Evolutionary conservation across 2,329 filamentous ascomycete genomes (phyloP), one percentile per base, ranked within the genome.

Genomic region (Fonsecaea pugnacius): DNA sequence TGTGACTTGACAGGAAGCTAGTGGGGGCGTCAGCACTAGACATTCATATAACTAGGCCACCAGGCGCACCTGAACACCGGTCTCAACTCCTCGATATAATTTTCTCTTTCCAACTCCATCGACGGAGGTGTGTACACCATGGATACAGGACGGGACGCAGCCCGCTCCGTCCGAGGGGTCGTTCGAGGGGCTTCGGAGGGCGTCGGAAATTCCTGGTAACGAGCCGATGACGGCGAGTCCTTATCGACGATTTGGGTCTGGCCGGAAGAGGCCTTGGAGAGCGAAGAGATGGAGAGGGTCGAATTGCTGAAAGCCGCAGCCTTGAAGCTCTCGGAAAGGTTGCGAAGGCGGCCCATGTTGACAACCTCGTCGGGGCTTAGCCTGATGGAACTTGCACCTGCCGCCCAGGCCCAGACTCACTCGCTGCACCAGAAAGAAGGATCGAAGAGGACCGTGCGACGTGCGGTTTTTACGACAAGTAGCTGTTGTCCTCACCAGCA

Each of bases 31-130:
- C 57, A 59, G 57, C 43, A 60, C 58, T 46, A 53, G 58, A 16
- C 14, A 24, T 24, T 27, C 27, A 62, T 63, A 51, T 43, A 50
- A 58, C 21, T 7, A 30, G 38, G 32, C 18, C 30, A n/a, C 33
- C 54, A 43, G 24, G 33, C 65, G 18, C 60, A 69, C 66, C 87
- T 91, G 78, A 98, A 98, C 73, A 98, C 93, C 69, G 93, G 94
- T 79, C 92, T 90, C 67, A 99, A 84, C 82, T 99, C 95, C 40
- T 95, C 92, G 67, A 95, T 64, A 24, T 71, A 87, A 33, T 91
- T 96, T 75, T 97, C 92, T 70, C 89, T 85, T 73, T 86, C 87
- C 69, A 95, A 84, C 73, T 96, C 91, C 89, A 96, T 92, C 76
- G 92, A 79, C 74, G 90, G 90, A 74, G 92, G 91, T 24, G 63